Evolutionary conservation across 495 filamentous ascomycete species (phyloP).

Genomic region (Hypoxylon intermedium): DNA sequence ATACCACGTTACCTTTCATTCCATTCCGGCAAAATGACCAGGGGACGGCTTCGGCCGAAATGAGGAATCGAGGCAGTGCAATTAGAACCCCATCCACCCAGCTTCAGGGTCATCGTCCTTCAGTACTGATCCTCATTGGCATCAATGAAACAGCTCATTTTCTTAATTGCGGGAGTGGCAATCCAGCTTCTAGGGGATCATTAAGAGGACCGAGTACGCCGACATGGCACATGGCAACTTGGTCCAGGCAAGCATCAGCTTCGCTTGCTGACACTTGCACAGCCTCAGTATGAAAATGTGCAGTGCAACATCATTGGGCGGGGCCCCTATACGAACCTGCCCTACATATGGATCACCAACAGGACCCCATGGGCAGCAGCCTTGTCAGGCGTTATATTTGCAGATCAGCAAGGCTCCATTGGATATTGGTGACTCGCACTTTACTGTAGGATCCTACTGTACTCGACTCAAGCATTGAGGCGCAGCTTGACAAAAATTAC

Average conservation of each 20-base stretch:
- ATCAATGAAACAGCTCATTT: conserved; percentile 24
- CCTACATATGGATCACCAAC: too few relatives aligned
- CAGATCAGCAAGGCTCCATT: conserved; percentile 12
- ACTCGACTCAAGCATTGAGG: background rate
- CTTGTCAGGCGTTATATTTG: conserved; percentile 2
- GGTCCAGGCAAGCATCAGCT: too few relatives aligned
- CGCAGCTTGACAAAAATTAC: conserved; percentile 1
- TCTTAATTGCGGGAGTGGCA: background rate
- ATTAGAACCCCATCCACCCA: conserved; percentile 9
- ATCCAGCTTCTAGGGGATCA: too few relatives aligned
- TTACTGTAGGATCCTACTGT: background rate
- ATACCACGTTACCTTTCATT: conserved; percentile 4
- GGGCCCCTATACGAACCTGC: conserved; percentile 4
- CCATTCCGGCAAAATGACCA: too few relatives aligned
- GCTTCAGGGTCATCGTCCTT: too few relatives aligned
- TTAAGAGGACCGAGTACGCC: too few relatives aligned
- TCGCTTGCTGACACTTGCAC: conserved; percentile 17
- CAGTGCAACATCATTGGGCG: conserved; percentile 16
- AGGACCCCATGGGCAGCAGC: background rate
- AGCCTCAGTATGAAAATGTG: conserved; percentile 16
- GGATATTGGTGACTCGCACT: conserved; percentile 2
- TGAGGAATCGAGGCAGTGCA: conserved; percentile 32
- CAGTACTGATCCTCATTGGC: conserved; percentile 7
- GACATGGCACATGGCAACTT: too few relatives aligned
- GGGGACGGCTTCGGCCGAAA: conserved; percentile 18